A percentile compares a stretch with the other conserved stretches of the same genome.
These are phyloP conservation scores for Benincasa hispida DNA, from an alignment of 306 rosid genomes.

Conservation along the genomic window DNA sequence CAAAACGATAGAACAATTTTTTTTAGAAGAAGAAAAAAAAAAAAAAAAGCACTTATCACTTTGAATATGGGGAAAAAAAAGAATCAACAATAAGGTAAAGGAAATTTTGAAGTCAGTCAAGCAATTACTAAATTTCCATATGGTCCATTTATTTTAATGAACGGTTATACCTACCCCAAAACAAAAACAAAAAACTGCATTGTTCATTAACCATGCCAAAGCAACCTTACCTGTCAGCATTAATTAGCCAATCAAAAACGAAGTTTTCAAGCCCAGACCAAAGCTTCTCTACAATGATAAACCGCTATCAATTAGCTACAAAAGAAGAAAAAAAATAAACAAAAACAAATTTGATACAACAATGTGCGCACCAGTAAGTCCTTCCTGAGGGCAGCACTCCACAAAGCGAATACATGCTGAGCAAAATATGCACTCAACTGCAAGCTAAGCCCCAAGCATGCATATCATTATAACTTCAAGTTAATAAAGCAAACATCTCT, in stretches of 20 bases:
- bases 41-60: neutral
- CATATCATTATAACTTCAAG: constrained; percentile 11
- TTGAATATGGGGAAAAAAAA: neutral
- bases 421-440: constrained; percentile 98
- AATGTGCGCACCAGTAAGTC: constrained; percentile 67
- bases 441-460: constrained; percentile 57
- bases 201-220: constrained; percentile 1
- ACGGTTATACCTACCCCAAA: neutral
- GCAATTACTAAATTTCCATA: neutral
- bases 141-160: neutral
- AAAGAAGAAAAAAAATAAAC: neutral
- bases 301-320: neutral
- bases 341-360: neutral
- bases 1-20: neutral
- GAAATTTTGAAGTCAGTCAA: neutral
- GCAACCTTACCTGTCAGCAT: constrained; percentile 78
- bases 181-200: neutral
- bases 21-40: neutral
- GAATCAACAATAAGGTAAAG: neutral
- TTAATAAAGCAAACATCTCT: constrained; percentile 5
- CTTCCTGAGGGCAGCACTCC: constrained; percentile 99
- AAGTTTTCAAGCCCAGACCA: constrained; percentile 99
- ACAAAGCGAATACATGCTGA: constrained; percentile 97
- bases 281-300: constrained; percentile 67
- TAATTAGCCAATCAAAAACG: constrained; percentile 97